Evolutionary conservation across 169 alveolate genomes (phyloP).

Genomic region (Cryptosporidium meleagridis): DNA sequence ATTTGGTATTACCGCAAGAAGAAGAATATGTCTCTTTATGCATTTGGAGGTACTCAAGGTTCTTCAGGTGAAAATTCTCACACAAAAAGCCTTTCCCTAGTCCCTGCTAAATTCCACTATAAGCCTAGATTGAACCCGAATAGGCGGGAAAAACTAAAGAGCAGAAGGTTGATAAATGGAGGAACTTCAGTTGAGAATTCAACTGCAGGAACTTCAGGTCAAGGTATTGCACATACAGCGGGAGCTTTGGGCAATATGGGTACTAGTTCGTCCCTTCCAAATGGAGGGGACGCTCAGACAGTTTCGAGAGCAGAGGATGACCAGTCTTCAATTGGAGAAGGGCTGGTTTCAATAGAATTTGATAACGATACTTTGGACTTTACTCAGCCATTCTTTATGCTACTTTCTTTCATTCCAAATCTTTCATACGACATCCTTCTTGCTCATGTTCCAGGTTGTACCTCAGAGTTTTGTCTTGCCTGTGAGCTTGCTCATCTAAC

Average conservation of each 20-base stretch:
- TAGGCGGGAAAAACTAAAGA: slow-evolving; percentile 40
- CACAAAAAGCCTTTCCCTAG: slow-evolving; percentile 23
- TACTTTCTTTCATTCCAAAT: slow-evolving; percentile 32
- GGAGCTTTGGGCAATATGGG: background rate
- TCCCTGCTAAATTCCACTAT: slow-evolving; percentile 55
- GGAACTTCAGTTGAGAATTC: background rate
- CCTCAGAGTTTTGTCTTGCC: slow-evolving; percentile 50
- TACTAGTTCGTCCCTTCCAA: background rate
- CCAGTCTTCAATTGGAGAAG: background rate
- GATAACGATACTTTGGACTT: slow-evolving; percentile 64
- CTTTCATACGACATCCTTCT: slow-evolving; percentile 43
- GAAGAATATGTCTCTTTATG: background rate
- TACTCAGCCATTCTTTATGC: slow-evolving; percentile 63
- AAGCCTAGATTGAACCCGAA: slow-evolving; percentile 45
- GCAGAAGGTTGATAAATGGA: slow-evolving; percentile 18
- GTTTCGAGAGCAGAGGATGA: slow-evolving; percentile 27
- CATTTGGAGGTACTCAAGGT: background rate
- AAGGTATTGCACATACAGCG: background rate
- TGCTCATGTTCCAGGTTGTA: slow-evolving; percentile 22
- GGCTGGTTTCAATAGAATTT: slow-evolving; percentile 36
- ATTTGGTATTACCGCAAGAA: slow-evolving; percentile 30
- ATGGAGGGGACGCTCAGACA: slow-evolving; percentile 25
- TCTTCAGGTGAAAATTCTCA: background rate
- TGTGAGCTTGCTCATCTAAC: slow-evolving; percentile 63
- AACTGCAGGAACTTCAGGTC: background rate